phyloP scores from a whole-genome alignment of 352 stramenopile species.

The Globisporangium perplexum region DNA sequence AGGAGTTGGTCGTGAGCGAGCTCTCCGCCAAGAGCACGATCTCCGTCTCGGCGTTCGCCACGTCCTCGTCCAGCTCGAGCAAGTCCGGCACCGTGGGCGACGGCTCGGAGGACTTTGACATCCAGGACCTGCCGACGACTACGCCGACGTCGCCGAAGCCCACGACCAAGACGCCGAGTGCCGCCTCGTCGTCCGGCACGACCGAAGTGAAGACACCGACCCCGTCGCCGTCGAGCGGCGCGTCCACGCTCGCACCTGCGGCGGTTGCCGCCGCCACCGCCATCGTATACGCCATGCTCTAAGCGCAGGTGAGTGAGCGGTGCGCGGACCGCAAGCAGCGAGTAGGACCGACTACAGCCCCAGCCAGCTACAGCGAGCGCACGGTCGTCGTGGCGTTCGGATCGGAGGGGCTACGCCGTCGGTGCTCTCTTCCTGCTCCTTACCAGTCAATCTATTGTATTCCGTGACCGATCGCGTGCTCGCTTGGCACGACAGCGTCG shows the following conservation, averaged over 20 bases:
- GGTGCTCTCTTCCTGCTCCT: neutral
- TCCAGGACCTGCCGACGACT: neutral
- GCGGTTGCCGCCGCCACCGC: conserved; percentile 1
- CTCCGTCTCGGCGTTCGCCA: conserved; percentile 7
- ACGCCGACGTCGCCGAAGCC: neutral
- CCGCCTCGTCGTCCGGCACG: neutral
- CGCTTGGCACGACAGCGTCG: too few species aligned
- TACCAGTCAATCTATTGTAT: conserved; percentile 4
- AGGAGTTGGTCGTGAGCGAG: neutral
- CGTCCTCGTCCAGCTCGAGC: conserved; percentile 5
- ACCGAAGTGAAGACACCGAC: neutral
- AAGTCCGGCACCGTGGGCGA: neutral
- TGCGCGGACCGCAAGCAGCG: neutral
- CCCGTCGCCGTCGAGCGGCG: conserved; percentile 4
- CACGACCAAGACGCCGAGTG: neutral
- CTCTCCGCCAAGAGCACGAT: conserved; percentile 3
- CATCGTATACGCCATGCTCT: conserved; percentile 10
- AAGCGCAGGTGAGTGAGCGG: neutral
- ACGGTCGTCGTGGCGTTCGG: neutral
- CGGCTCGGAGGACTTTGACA: conserved; percentile 8
- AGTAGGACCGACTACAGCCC: neutral
- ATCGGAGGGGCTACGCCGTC: neutral
- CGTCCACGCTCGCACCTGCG: conserved; percentile 7
- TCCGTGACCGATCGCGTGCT: too few species aligned
- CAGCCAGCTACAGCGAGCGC: neutral